phyloP scores from a whole-genome alignment of 306 rosid species.

The Cucurbita ficifolia region DNA sequence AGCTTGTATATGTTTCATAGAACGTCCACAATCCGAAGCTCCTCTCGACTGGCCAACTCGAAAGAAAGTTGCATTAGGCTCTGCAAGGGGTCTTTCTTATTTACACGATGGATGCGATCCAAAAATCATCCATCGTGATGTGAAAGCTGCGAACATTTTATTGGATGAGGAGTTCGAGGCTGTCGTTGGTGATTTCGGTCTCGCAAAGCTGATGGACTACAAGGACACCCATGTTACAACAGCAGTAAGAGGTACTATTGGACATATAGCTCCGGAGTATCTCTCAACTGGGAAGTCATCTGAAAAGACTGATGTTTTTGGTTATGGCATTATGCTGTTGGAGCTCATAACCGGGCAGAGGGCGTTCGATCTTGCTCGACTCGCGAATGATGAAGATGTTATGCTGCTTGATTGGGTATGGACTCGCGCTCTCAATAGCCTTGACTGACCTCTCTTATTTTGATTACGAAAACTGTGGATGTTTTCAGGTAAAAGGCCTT shows the following conservation, averaged over 20 bases:
- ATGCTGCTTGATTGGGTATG: slow-evolving; percentile 16
- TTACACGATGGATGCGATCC: slow-evolving; percentile 12
- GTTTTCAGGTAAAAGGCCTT: slow-evolving; percentile 9
- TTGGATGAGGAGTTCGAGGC: slow-evolving; percentile 16
- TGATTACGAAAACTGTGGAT: background rate
- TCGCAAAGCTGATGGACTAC: slow-evolving; percentile 12
- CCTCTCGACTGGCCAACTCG: slow-evolving; percentile 14
- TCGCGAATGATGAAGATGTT: slow-evolving; percentile 12
- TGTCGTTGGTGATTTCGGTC: slow-evolving; percentile 9
- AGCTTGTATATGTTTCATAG: background rate
- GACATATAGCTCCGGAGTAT: slow-evolving; percentile 15
- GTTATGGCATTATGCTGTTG: slow-evolving; percentile 14
- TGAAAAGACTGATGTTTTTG: slow-evolving; percentile 15
- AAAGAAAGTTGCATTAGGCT: slow-evolving; percentile 11
- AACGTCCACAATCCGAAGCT: slow-evolving; percentile 9
- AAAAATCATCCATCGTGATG: slow-evolving; percentile 14
- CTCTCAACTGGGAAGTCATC: slow-evolving; percentile 15
- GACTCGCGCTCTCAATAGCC: background rate
- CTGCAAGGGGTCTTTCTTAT: slow-evolving; percentile 13
- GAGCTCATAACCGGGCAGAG: slow-evolving; percentile 14
- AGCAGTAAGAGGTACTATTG: slow-evolving; percentile 10
- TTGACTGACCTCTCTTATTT: background rate
- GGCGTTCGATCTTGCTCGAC: slow-evolving; percentile 15
- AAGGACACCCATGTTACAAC: slow-evolving; percentile 14
- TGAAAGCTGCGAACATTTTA: slow-evolving; percentile 14